A percentile compares a stretch with the other conserved stretches of the same genome.
These are phyloP conservation scores for Dentipellis fragilis DNA, from an alignment of 768 basidiomycete species.

Conservation along the genomic window DNA sequence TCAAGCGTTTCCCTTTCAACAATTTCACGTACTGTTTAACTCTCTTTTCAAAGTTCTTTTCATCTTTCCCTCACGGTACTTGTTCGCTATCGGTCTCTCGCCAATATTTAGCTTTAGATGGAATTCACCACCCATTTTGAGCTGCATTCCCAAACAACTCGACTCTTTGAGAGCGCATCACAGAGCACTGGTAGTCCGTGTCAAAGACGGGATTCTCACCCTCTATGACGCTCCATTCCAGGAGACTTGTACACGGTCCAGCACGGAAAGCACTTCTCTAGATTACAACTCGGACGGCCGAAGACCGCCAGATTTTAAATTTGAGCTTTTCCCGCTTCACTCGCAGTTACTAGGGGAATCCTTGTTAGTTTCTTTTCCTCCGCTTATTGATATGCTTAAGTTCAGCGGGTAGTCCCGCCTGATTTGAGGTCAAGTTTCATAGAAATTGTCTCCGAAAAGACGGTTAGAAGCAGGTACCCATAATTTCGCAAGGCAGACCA, in stretches of 20 bases:
- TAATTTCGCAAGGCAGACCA: constrained; percentile 23
- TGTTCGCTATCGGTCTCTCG: constrained; percentile 79
- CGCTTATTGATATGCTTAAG: constrained; percentile 87
- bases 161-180: constrained; percentile 71
- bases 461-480: constrained; percentile 17
- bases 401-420: constrained; percentile 79
- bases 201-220: constrained; percentile 62
- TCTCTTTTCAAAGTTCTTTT: constrained; percentile 77
- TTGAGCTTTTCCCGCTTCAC: constrained; percentile 57
- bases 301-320: constrained; percentile 4
- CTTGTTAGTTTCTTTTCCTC: constrained; percentile 89
- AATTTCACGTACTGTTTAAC: constrained; percentile 77
- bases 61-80: constrained; percentile 79
- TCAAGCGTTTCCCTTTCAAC: constrained; percentile 72
- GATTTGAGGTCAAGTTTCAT: constrained; percentile 58
- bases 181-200: constrained; percentile 48
- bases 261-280: constrained; percentile 63
- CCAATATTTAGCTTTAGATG: constrained; percentile 80
- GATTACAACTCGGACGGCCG: constrained; percentile 16
- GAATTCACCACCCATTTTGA: constrained; percentile 77
- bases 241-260: constrained; percentile 69
- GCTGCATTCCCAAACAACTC: constrained; percentile 83
- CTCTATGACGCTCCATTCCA: constrained; percentile 75
- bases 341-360: constrained; percentile 84
- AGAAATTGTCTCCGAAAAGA: constrained; percentile 10